Conservation (phyloP, 441 rosid species). For the Cnidoscolus chayamansa region DNA sequence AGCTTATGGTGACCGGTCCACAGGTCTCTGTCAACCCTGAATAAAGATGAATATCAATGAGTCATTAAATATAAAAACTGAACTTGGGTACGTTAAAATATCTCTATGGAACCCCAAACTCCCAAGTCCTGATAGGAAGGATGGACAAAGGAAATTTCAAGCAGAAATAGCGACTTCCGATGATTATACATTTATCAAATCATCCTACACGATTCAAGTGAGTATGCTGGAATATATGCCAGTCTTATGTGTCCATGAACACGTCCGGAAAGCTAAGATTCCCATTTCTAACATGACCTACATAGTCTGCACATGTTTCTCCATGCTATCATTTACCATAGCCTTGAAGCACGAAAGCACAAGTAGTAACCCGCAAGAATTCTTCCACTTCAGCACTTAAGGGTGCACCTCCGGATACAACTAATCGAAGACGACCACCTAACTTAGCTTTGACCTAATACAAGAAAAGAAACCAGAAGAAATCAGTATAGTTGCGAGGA, state of each 20-base stretch:
- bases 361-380: conserved; percentile 84
- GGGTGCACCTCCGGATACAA: conserved; percentile 88
- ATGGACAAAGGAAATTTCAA: too few relatives aligned
- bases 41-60: conserved; percentile 8
- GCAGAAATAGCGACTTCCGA: too few relatives aligned
- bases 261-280: background rate
- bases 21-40: conserved; percentile 93
- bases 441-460: conserved; percentile 74
- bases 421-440: conserved; percentile 78
- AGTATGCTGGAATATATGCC: too few relatives aligned
- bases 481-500: background rate
- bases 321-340: conserved; percentile 49
- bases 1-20: conserved; percentile 70
- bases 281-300: background rate
- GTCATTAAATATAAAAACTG: background rate
- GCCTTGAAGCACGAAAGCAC: conserved; percentile 82
- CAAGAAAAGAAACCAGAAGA: conserved; percentile 5
- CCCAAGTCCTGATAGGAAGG: too few relatives aligned
- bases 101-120: too few relatives aligned
- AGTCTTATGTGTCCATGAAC: too few relatives aligned
- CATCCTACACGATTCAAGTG: too few relatives aligned
- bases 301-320: background rate
- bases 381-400: conserved; percentile 82
- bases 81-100: too few relatives aligned
- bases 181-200: too few relatives aligned